A percentile compares a stretch with the other conserved stretches of the same genome.
Conservation (phyloP, 352 stramenopile genomes). For the Phytophthora idaei region DNA sequence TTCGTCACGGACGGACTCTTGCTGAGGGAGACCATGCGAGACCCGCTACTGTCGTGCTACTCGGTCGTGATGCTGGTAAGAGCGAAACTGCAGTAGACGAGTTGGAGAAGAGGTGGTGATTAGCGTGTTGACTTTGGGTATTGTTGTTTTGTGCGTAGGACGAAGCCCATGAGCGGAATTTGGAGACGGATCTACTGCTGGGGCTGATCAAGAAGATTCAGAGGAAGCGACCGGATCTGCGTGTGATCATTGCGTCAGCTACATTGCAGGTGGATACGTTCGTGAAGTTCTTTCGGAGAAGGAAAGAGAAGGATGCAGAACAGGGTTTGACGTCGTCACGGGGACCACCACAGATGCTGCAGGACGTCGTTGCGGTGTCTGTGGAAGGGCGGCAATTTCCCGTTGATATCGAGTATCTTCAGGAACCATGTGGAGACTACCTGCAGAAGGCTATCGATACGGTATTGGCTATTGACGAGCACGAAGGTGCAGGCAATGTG, state of each 20-base stretch:
- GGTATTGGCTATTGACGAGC: slow-evolving; percentile 67
- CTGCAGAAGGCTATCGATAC: slow-evolving; percentile 78
- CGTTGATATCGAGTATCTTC: slow-evolving; percentile 92
- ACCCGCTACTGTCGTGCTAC: slow-evolving; percentile 77
- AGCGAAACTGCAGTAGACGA: background rate
- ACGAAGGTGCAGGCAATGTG: slow-evolving; percentile 90
- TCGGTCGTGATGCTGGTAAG: slow-evolving; percentile 83
- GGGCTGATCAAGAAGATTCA: slow-evolving; percentile 97
- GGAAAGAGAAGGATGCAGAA: slow-evolving; percentile 27
- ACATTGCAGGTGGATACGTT: slow-evolving; percentile 89
- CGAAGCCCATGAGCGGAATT: slow-evolving; percentile 94
- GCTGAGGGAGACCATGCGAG: slow-evolving; percentile 93
- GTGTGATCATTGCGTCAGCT: slow-evolving; percentile 87
- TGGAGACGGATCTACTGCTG: slow-evolving; percentile 94
- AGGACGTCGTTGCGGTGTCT: slow-evolving; percentile 69
- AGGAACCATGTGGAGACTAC: slow-evolving; percentile 70
- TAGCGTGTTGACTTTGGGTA: background rate
- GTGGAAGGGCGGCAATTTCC: slow-evolving; percentile 91
- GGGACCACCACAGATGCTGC: slow-evolving; percentile 18
- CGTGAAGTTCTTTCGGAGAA: slow-evolving; percentile 89
- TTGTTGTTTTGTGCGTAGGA: slow-evolving; percentile 52
- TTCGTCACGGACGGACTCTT: slow-evolving; percentile 99
- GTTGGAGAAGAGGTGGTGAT: background rate
- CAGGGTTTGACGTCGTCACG: background rate
- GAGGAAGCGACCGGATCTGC: slow-evolving; percentile 83